Conservation (phyloP, 768 basidiomycete genomes). For the Agrocybe chaxingu region DNA sequence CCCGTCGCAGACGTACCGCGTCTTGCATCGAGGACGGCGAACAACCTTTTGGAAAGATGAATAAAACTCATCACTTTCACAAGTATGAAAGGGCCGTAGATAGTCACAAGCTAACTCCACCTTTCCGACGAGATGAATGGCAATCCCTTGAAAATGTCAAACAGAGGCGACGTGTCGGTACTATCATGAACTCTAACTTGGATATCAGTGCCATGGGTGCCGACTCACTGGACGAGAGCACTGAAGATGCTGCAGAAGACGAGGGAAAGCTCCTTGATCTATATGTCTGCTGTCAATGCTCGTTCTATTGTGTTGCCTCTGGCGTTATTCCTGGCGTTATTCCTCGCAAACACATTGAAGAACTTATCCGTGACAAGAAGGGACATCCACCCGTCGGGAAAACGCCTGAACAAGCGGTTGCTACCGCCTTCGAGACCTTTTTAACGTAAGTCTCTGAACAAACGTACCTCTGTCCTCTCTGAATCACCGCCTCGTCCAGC, state of each 20-base stretch:
- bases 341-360: conserved; percentile 57
- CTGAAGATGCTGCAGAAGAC: conserved; percentile 33
- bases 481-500: conserved; percentile 31
- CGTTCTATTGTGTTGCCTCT: conserved; percentile 68
- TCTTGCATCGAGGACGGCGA: conserved; percentile 55
- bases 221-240: conserved; percentile 30
- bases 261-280: conserved; percentile 67
- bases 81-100: conserved; percentile 69
- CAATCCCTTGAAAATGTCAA: conserved; percentile 47
- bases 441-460: conserved; percentile 43
- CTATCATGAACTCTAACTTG: conserved; percentile 32
- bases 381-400: conserved; percentile 56
- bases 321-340: conserved; percentile 73
- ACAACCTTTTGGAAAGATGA: conserved; percentile 42
- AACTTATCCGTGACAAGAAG: conserved; percentile 59
- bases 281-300: conserved; percentile 85
- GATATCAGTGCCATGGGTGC: conserved; percentile 41
- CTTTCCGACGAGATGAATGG: conserved; percentile 60
- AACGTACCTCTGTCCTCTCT: conserved; percentile 4
- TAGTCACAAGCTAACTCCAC: conserved; percentile 61
- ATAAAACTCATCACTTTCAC: conserved; percentile 83
- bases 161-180: conserved; percentile 44
- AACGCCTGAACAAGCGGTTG: conserved; percentile 50
- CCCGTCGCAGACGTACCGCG: conserved; percentile 40
- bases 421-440: conserved; percentile 62